Percentiles rank a stretch among this genome's conserved stretches.
Conservation (phyloP, 164 flowering plant species). For the Stephania yunnanensis region DNA sequence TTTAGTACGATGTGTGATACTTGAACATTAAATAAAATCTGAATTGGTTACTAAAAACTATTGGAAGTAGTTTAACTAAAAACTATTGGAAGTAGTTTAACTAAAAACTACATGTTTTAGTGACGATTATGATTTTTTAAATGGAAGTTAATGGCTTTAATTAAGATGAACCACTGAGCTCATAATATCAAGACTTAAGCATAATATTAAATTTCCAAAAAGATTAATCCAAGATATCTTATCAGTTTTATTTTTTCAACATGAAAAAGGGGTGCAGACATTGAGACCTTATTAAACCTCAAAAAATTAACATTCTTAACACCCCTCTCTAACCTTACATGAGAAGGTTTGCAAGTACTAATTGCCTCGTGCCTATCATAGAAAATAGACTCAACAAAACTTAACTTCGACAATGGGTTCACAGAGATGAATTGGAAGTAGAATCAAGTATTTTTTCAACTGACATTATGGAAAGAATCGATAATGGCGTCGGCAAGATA, state of each 20-base stretch:
- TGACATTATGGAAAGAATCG: constrained; percentile 81
- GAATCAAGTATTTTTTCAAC: constrained; percentile 22
- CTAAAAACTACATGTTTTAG: too few relatives aligned
- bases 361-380: background rate
- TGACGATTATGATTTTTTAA: too few relatives aligned
- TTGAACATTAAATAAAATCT: too few relatives aligned
- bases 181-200: background rate
- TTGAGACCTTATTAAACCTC: background rate
- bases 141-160: background rate
- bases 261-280: background rate
- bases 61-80: too few relatives aligned
- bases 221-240: background rate
- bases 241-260: background rate
- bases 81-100: too few relatives aligned
- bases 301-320: background rate
- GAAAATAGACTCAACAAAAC: background rate
- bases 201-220: background rate
- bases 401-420: background rate
- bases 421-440: background rate
- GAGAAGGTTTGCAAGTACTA: background rate
- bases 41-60: too few relatives aligned
- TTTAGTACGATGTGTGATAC: too few relatives aligned
- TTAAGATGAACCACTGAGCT: background rate
- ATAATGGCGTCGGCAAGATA: constrained; percentile 93
- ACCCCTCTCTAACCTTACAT: background rate